Base-by-base conservation (phyloP, 1,284 basidiomycete species). In the Ustilago esculenta region DNA sequence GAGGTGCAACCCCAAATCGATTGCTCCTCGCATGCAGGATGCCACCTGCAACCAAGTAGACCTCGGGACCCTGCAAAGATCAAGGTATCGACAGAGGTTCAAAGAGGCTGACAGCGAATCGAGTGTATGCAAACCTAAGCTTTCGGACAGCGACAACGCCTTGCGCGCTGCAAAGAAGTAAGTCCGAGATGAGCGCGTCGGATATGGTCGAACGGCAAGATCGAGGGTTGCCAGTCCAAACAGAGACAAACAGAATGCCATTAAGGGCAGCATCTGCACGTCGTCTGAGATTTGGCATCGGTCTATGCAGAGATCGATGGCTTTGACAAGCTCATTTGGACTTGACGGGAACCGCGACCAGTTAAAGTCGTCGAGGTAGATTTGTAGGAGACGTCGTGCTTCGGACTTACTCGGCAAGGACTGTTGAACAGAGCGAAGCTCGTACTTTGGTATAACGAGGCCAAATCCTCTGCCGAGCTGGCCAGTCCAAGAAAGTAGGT, bases 131-230 rank as follows among this genome's bases (percentile, higher is more conserved):
- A 67, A 24, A 5, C 64, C 64, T 23, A 67, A 44, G 30, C 57
- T 60, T 37, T 67, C 64, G 5, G 64, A 60, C 14, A 67, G 29
- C 1, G 64, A 67, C 32, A 67, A 27, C n/a, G 64, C 64, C 40
- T 67, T 67, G 25, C 64, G 43, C 7, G 64, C 64, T 11, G 64
- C 64, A 46, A 67, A 67, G 30, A 67, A 67, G 41, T 67, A 67
- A 4, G 64, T 67, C 15, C 64, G 45, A 23, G 64, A 67, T 1
- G 53, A 15, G 3, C 64, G 52, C 4, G 64, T 67, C 20, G 64
- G 64, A 12, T 67, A 67, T 9, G 64, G 64, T 10, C 64, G 57
- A n/a, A 56, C 52, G 0, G 64, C 64, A 15, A 67, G 36, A 33
- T 67, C 64, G 10, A 67, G 53, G 2, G 64, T 67, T 1, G 64